These are phyloP conservation scores for Axilococcus clingmanii DNA, from an alignment of 139 green algal species.

Conservation along the genomic window DNA sequence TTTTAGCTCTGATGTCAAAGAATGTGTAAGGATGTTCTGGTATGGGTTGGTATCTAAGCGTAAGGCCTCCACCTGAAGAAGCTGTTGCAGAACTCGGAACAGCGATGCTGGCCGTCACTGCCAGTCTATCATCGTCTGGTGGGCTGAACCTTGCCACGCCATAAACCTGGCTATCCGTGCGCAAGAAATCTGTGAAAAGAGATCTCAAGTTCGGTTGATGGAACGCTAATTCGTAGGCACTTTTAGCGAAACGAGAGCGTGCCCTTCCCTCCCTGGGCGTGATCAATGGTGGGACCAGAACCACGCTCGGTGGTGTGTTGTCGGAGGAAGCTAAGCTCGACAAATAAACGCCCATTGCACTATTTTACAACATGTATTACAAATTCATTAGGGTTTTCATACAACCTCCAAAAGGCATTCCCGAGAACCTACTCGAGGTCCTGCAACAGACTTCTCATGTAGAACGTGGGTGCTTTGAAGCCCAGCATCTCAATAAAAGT, in stretches of 20 bases:
- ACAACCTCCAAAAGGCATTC: too few relatives aligned
- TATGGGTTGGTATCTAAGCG: constrained; percentile 41
- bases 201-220: constrained; percentile 33
- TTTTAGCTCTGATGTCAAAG: constrained; percentile 44
- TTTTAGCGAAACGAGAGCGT: constrained; percentile 37
- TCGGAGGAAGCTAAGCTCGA: too few relatives aligned
- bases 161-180: background rate
- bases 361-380: too few relatives aligned
- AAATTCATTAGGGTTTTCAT: too few relatives aligned
- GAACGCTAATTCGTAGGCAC: constrained; percentile 44
- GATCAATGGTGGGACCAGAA: constrained; percentile 25
- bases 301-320: constrained; percentile 17
- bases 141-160: constrained; percentile 24
- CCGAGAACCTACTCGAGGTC: too few relatives aligned
- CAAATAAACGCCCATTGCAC: too few relatives aligned
- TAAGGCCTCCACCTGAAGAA: constrained; percentile 28
- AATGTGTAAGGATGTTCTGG: constrained; percentile 33
- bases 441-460: too few relatives aligned
- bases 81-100: background rate
- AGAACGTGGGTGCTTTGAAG: constrained; percentile 24
- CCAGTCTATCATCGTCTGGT: constrained; percentile 35
- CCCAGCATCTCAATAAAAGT: constrained; percentile 65
- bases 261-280: constrained; percentile 12
- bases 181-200: constrained; percentile 52
- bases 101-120: constrained; percentile 20